Evolutionary conservation across 495 filamentous ascomycete genomes (phyloP).

Genomic region (Hypoxylon fragiforme): DNA sequence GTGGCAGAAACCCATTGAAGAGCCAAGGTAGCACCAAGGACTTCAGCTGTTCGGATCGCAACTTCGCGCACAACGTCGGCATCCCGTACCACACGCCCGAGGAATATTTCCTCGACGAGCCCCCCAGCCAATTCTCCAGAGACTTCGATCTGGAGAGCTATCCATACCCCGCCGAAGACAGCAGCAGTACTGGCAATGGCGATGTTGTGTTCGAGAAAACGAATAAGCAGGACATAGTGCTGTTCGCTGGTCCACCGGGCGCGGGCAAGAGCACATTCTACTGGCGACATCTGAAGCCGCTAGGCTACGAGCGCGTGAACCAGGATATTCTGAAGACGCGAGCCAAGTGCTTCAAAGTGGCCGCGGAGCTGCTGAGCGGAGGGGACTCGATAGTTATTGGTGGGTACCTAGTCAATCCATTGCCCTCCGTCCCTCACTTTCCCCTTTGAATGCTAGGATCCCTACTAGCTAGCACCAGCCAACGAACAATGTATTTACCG

Average conservation of each 20-base stretch:
- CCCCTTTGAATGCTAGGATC: background rate
- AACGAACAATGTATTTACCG: too few species aligned
- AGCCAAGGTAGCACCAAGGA: slow-evolving; percentile 44
- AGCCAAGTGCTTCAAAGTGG: slow-evolving; percentile 83
- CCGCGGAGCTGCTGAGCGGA: slow-evolving; percentile 62
- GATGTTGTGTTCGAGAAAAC: slow-evolving; percentile 58
- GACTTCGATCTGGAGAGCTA: slow-evolving; percentile 63
- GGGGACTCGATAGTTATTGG: slow-evolving; percentile 74
- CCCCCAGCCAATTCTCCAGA: slow-evolving; percentile 62
- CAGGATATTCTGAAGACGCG: slow-evolving; percentile 81
- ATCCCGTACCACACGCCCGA: slow-evolving; percentile 85
- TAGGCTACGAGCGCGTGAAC: slow-evolving; percentile 84
- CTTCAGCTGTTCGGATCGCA: slow-evolving; percentile 78
- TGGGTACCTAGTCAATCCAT: slow-evolving; percentile 48
- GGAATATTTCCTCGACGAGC: slow-evolving; percentile 78
- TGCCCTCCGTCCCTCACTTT: slow-evolving; percentile 6
- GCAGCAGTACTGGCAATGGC: background rate
- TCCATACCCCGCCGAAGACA: slow-evolving; percentile 32
- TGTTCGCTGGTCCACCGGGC: slow-evolving; percentile 86
- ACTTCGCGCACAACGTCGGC: slow-evolving; percentile 80
- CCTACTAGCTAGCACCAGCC: too few species aligned
- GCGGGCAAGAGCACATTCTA: slow-evolving; percentile 92
- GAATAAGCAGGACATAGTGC: slow-evolving; percentile 71
- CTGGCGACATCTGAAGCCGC: slow-evolving; percentile 73
- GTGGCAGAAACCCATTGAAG: slow-evolving; percentile 47